These are phyloP conservation scores for Ambrosia artemisiifolia DNA, from an alignment of 129 eudicot species.

Conservation along the genomic window DNA sequence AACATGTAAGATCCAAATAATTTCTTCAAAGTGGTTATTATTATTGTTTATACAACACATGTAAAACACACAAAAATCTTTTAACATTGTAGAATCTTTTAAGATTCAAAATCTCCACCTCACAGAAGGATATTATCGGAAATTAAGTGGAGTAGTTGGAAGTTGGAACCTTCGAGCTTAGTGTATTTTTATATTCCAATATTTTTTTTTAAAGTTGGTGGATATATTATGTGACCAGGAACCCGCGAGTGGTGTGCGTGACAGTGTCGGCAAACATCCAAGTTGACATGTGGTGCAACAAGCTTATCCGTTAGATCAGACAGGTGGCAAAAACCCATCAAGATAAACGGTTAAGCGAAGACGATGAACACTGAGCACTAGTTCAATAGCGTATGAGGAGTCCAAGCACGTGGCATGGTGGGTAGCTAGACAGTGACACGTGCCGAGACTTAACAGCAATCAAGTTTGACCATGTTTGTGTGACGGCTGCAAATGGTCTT, in stretches of 20 bases:
- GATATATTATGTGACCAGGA: conserved; percentile 27
- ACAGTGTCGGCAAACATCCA: not conserved
- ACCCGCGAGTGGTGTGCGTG: conserved; percentile 3
- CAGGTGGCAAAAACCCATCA: not conserved
- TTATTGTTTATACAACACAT: too few relatives aligned
- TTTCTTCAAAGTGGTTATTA: too few relatives aligned
- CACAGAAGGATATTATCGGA: conserved; percentile 3
- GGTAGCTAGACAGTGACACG: not conserved
- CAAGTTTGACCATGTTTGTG: not conserved
- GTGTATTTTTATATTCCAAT: not conserved
- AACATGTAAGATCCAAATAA: too few relatives aligned
- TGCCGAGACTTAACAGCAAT: not conserved
- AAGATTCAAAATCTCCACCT: too few relatives aligned
- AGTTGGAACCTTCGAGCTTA: conserved; percentile 13
- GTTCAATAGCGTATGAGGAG: not conserved
- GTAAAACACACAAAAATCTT: too few relatives aligned
- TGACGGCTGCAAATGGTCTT: not conserved
- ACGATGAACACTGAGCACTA: not conserved
- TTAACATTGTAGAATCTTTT: too few relatives aligned
- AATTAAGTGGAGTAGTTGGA: not conserved
- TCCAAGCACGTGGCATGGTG: conserved; percentile 1
- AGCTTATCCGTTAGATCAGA: conserved; percentile 15
- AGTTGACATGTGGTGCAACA: conserved; percentile 4
- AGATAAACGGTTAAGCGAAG: conserved; percentile 12
- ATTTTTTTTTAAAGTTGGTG: not conserved